Percentiles rank a stretch among this genome's conserved stretches.
Evolutionary conservation across 78 protist species (phyloP).

Genomic region (Capsaspora owczarzaki): DNA sequence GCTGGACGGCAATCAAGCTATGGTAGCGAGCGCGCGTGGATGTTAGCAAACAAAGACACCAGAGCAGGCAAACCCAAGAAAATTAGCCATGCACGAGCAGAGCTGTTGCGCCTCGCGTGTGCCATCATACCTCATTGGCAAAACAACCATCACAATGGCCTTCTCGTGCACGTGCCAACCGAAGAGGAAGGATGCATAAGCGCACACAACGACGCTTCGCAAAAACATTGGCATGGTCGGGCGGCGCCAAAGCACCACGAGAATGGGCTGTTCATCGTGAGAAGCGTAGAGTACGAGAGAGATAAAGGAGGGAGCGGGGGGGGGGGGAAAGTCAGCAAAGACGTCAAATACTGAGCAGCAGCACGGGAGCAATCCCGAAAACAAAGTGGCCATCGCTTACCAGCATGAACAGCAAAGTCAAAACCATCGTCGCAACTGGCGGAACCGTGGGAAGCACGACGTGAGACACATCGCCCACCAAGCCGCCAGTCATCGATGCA

Average conservation of each 20-base stretch:
- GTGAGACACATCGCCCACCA: conserved; percentile 43
- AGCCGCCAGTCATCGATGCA: conserved; percentile 50
- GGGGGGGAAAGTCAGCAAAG: too few relatives aligned
- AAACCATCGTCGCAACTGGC: conserved; percentile 32
- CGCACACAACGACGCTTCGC: conserved; percentile 27
- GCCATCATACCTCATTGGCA: conserved; percentile 40
- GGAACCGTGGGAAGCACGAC: conserved; percentile 48
- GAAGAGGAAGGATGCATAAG: conserved; percentile 57
- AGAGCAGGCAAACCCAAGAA: too few relatives aligned
- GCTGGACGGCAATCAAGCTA: background rate
- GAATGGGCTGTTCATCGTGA: too few relatives aligned
- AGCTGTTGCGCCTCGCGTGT: background rate
- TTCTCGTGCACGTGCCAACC: conserved; percentile 97
- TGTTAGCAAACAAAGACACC: too few relatives aligned
- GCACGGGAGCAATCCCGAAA: too few relatives aligned
- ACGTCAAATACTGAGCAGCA: too few relatives aligned
- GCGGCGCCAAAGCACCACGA: background rate
- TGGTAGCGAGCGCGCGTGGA: too few relatives aligned
- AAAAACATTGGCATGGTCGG: background rate
- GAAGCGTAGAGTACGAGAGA: too few relatives aligned
- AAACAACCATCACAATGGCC: conserved; percentile 63
- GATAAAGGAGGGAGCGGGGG: too few relatives aligned
- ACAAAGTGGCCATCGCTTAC: too few relatives aligned
- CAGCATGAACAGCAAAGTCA: conserved; percentile 25
- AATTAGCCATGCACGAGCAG: too few relatives aligned